Evolutionary conservation across 2,329 filamentous ascomycete genomes (phyloP), one percentile per base, ranked within the genome.

Genomic region (Fusarium verticillioides): DNA sequence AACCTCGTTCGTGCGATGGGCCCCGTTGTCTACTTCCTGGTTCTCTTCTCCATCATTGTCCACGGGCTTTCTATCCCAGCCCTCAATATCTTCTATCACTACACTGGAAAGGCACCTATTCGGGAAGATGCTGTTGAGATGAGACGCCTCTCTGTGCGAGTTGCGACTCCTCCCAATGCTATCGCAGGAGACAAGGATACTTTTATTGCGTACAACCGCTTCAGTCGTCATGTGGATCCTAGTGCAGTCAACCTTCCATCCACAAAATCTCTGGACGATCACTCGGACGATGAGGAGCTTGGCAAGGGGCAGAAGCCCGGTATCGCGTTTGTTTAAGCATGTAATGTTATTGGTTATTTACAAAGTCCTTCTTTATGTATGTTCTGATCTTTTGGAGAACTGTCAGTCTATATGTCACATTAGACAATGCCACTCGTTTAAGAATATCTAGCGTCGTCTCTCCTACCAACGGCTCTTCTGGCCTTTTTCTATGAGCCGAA

Each of bases 61-160:
- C 75, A 77, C 7, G 69, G 86, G 9, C 78, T 88, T 0, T 86
- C 85, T 0, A 87, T 88, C 40, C 85, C 85, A 0, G 77, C 79
- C 0, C 58, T 77, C 16, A 63, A 71, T 3, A 23, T 68, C 5
- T 10, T 69, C 26, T 77, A 77, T 16, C 37, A 30, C 4, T 64
- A 50, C 6, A 9, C 68, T 2, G 81, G 81, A 7, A 81, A 87
- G 15, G 53, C 79, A 52, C 82, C 83, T 0, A 83, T 86, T 54
- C 79, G 78, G 10, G 65, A 76, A 0, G 74, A 76, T 4, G 64
- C 66, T 2, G 47, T 72, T 9, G 66, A 69, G 8, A 6, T 59
- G 2, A 46, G 32, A 1, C 63, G 64, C 2, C 1, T 50, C 28
- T 66, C 64, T 0, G 23, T 59, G 32, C 61, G 16, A 3, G 37